phyloP scores from a whole-genome alignment of 345 rosid species.

The Ricinus communis region DNA sequence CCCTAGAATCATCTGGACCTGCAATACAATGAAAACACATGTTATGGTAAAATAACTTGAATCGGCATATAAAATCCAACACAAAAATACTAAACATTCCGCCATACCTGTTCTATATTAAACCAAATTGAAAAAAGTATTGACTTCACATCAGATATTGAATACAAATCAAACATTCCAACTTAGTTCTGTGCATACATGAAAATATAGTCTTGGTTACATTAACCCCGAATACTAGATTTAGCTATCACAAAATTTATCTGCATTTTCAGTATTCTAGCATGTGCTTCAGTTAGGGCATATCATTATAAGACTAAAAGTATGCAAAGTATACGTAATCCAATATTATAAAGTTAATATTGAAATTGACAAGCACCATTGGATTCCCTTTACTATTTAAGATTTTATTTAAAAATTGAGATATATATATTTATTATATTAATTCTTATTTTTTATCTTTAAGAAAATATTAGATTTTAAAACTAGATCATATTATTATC shows the following conservation, averaged over 20 bases:
- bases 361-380: no score
- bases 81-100: background rate
- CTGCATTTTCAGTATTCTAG: background rate
- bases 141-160: background rate
- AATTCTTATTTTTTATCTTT: no score
- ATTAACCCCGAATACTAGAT: background rate
- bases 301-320: no score
- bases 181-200: background rate
- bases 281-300: background rate
- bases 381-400: no score
- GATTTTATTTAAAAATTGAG: no score
- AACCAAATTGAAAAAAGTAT: background rate
- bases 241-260: background rate
- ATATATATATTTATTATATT: no score
- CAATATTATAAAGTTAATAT: background rate
- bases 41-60: background rate
- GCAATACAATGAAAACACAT: slow-evolving; percentile 15
- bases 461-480: no score
- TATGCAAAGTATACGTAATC: background rate
- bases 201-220: background rate
- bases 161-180: background rate
- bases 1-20: slow-evolving; percentile 67
- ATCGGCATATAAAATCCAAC: background rate
- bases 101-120: background rate
- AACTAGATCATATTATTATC: no score